These are phyloP conservation scores for Galeopsis tetrahit DNA, from an alignment of 257 asterid species.

Conservation along the genomic window DNA sequence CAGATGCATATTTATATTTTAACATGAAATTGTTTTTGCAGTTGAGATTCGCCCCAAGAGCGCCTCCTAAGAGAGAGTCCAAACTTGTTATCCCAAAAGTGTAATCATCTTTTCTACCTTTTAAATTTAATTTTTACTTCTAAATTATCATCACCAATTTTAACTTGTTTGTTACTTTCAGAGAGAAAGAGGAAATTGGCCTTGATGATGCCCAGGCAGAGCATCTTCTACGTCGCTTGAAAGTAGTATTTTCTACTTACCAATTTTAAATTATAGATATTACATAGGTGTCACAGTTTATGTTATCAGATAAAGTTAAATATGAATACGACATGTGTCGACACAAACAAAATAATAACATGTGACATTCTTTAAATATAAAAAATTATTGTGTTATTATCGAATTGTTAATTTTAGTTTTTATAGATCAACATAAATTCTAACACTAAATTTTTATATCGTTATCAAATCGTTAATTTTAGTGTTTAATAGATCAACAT, in stretches of 20 bases:
- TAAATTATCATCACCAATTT: not conserved
- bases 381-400: too few species aligned
- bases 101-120: conserved; percentile 45
- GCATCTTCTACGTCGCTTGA: conserved; percentile 63
- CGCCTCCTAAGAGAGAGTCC: conserved; percentile 65
- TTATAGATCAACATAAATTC: too few species aligned
- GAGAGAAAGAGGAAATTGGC: conserved; percentile 54
- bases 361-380: too few species aligned
- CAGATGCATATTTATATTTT: conserved; percentile 11
- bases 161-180: conserved; percentile 33
- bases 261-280: not conserved
- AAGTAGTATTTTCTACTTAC: conserved; percentile 52
- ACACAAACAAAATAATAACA: too few species aligned
- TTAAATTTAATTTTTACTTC: not conserved
- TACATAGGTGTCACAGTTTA: too few species aligned
- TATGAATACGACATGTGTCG: too few species aligned
- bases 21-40: conserved; percentile 22
- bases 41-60: conserved; percentile 80
- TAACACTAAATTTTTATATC: too few species aligned
- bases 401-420: too few species aligned
- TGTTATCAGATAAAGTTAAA: too few species aligned
- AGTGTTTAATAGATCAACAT: too few species aligned
- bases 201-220: conserved; percentile 31
- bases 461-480: too few species aligned
- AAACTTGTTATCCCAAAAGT: conserved; percentile 57